These are phyloP conservation scores for Eimeria falciformis DNA, from an alignment of 169 alveolate genomes.

Conservation along the genomic window DNA sequence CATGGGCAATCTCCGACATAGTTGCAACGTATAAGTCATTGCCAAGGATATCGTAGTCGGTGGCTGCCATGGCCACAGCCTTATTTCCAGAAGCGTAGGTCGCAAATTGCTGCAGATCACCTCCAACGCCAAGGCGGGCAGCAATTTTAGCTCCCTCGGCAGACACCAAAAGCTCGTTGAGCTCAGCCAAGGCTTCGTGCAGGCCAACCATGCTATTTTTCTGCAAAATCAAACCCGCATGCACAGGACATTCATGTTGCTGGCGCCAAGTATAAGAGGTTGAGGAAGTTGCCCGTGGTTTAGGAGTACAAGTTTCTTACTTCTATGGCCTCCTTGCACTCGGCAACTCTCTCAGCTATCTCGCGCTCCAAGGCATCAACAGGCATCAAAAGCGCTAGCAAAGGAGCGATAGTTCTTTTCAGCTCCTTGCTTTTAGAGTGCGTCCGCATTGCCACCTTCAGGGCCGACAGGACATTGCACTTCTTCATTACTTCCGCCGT, in stretches of 20 bases:
- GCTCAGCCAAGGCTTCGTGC: slow-evolving; percentile 79
- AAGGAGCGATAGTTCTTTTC: slow-evolving; percentile 89
- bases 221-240: background rate
- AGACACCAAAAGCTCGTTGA: slow-evolving; percentile 83
- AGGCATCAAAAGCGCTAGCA: slow-evolving; percentile 92
- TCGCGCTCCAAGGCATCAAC: slow-evolving; percentile 91
- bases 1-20: slow-evolving; percentile 76
- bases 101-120: slow-evolving; percentile 41
- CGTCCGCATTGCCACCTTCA: slow-evolving; percentile 89
- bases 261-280: background rate
- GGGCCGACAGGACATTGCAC: slow-evolving; percentile 76
- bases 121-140: slow-evolving; percentile 75
- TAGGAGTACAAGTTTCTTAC: background rate
- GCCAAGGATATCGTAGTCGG: slow-evolving; percentile 77
- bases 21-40: slow-evolving; percentile 76
- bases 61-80: slow-evolving; percentile 47
- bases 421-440: slow-evolving; percentile 89
- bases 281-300: background rate
- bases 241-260: background rate
- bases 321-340: slow-evolving; percentile 83
- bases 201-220: slow-evolving; percentile 75
- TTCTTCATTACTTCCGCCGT: slow-evolving; percentile 82
- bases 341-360: slow-evolving; percentile 87
- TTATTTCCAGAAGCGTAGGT: slow-evolving; percentile 46
- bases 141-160: slow-evolving; percentile 84